phyloP scores from a whole-genome alignment of 495 filamentous ascomycete species.

The Neurospora terricola region DNA sequence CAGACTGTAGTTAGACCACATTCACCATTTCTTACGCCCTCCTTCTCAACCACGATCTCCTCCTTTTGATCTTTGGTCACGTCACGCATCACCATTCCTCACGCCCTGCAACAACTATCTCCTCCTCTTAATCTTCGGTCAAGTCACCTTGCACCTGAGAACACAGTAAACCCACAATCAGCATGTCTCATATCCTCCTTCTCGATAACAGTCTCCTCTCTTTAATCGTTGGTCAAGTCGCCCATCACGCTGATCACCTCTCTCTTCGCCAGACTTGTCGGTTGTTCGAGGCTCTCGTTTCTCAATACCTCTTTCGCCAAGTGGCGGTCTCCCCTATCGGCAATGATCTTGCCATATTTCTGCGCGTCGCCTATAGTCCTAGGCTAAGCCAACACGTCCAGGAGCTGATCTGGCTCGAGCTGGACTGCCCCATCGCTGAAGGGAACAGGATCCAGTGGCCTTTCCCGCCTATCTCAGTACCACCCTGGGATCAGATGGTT shows the following conservation, averaged over 20 bases:
- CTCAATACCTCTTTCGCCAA: neutral
- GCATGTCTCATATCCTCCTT: neutral
- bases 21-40: neutral
- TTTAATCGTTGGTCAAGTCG: neutral
- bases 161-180: neutral
- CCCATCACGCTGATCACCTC: neutral
- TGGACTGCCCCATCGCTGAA: neutral
- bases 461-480: neutral
- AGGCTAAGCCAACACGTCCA: neutral
- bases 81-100: too few relatives aligned
- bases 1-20: neutral
- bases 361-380: neutral
- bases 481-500: neutral
- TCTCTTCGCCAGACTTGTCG: neutral
- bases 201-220: neutral
- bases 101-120: neutral
- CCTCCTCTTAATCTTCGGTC: neutral
- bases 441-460: neutral
- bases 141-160: neutral
- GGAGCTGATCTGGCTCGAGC: neutral
- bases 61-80: neutral
- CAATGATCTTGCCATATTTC: neutral
- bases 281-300: neutral
- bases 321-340: neutral
- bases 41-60: neutral